These are phyloP conservation scores for Leptosphaerulina australis DNA, from an alignment of 2,329 filamentous ascomycete genomes.

Conservation along the genomic window DNA sequence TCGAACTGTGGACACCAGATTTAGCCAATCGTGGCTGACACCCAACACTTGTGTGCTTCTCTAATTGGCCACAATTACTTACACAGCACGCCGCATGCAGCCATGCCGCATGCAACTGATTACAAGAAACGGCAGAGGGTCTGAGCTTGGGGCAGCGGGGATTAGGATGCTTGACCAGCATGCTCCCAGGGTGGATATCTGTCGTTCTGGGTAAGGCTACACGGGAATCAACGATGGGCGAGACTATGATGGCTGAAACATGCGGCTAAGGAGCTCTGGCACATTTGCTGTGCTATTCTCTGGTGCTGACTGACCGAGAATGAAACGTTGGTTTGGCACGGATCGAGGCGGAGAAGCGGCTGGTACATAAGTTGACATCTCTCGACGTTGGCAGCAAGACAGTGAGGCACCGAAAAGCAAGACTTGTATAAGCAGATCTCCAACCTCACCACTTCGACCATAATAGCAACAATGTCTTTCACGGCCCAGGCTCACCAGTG, in stretches of 20 bases:
- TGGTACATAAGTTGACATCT: slow-evolving; percentile 14
- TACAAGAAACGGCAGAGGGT: neutral
- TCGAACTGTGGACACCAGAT: slow-evolving; percentile 12
- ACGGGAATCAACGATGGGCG: slow-evolving; percentile 17
- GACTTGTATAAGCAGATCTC: slow-evolving; percentile 4
- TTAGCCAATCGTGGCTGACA: slow-evolving; percentile 11
- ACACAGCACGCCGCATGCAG: slow-evolving; percentile 12
- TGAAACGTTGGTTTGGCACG: neutral
- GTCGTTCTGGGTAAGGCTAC: slow-evolving; percentile 12
- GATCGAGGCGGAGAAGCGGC: neutral
- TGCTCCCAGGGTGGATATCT: slow-evolving; percentile 15
- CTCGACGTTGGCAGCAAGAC: slow-evolving; percentile 5
- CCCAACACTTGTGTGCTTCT: neutral
- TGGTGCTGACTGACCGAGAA: neutral
- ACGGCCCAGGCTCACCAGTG: slow-evolving; percentile 30
- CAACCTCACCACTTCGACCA: slow-evolving; percentile 1
- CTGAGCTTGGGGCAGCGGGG: slow-evolving; percentile 10
- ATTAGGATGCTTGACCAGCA: slow-evolving; percentile 12
- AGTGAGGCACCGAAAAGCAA: neutral
- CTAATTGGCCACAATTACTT: slow-evolving; percentile 7
- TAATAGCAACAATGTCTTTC: slow-evolving; percentile 31
- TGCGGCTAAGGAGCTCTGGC: slow-evolving; percentile 13
- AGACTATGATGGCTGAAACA: slow-evolving; percentile 18
- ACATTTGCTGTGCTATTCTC: slow-evolving; percentile 3
- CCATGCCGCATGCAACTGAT: neutral